phyloP scores from a whole-genome alignment of 2,329 filamentous ascomycete genomes.

The Alternaria conjuncta region DNA sequence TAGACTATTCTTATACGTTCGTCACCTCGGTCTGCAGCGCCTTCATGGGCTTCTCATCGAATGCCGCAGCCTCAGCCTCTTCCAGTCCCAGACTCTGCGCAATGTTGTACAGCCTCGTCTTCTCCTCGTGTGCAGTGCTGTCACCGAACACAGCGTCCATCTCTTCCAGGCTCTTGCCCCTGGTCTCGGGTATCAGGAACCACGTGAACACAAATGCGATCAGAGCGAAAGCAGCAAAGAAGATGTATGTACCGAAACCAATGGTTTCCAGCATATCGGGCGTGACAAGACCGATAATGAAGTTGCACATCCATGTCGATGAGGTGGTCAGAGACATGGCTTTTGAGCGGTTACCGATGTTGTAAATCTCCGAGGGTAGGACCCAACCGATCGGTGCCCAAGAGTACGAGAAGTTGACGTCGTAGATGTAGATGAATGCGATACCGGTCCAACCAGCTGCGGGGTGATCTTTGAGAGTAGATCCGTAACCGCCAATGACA shows the following conservation, averaged over 20 bases:
- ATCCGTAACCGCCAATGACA: conserved; percentile 68
- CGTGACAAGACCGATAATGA: conserved; percentile 66
- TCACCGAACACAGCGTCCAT: conserved; percentile 87
- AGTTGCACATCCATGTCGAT: conserved; percentile 88
- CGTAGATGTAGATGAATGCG: conserved; percentile 66
- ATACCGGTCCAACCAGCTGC: conserved; percentile 74
- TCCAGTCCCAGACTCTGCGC: conserved; percentile 26
- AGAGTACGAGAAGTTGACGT: conserved; percentile 62
- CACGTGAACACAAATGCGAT: conserved; percentile 53
- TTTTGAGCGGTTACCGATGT: conserved; percentile 70
- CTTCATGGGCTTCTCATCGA: conserved; percentile 17
- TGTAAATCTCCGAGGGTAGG: conserved; percentile 76
- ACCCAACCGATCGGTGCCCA: conserved; percentile 80
- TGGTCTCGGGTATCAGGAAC: conserved; percentile 73
- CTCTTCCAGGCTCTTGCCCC: conserved; percentile 78
- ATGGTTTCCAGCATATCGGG: conserved; percentile 75
- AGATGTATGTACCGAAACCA: conserved; percentile 56
- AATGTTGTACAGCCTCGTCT: conserved; percentile 26
- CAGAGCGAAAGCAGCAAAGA: conserved; percentile 58
- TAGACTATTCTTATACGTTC: background rate
- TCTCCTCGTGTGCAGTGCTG: conserved; percentile 66
- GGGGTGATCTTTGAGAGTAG: conserved; percentile 62
- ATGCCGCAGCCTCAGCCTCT: conserved; percentile 18
- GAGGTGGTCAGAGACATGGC: conserved; percentile 71
- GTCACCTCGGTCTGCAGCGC: background rate